A percentile compares a stretch with the other conserved stretches of the same genome.
Evolutionary conservation across 2,329 filamentous ascomycete species (phyloP).

Genomic region (Cercospora beticola): DNA sequence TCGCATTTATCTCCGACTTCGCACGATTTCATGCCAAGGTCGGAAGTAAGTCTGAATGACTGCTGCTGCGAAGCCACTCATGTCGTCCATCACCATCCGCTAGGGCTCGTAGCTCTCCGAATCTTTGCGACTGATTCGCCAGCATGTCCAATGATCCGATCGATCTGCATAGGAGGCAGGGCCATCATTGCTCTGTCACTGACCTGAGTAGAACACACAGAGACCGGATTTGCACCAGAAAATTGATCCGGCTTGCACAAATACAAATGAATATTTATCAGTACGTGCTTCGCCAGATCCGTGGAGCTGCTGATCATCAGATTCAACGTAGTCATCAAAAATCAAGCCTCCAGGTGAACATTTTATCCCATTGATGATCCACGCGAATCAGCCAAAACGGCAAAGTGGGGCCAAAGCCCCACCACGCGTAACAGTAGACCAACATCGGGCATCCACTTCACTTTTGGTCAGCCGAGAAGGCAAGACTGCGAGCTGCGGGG

Average conservation of each 20-base stretch:
- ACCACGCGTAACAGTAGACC: background rate
- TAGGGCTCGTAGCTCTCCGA: background rate
- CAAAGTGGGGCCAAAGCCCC: background rate
- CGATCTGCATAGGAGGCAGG: background rate
- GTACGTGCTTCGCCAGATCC: background rate
- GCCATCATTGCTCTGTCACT: background rate
- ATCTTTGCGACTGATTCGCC: background rate
- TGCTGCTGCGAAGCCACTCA: background rate
- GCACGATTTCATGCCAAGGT: background rate
- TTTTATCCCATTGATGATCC: background rate
- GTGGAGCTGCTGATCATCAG: background rate
- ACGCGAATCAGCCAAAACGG: background rate
- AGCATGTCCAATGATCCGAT: background rate
- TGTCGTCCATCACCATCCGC: background rate
- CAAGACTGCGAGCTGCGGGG: background rate
- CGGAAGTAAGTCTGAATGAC: background rate
- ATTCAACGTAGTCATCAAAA: background rate
- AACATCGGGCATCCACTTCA: constrained; percentile 1
- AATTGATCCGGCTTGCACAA: background rate
- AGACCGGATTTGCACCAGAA: background rate
- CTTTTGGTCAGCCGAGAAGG: background rate
- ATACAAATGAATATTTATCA: background rate
- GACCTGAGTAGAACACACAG: background rate
- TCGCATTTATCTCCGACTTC: background rate
- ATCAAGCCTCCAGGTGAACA: background rate